phyloP scores from a whole-genome alignment of 2,329 filamentous ascomycete genomes.

The Trichoderma arundinaceum region DNA sequence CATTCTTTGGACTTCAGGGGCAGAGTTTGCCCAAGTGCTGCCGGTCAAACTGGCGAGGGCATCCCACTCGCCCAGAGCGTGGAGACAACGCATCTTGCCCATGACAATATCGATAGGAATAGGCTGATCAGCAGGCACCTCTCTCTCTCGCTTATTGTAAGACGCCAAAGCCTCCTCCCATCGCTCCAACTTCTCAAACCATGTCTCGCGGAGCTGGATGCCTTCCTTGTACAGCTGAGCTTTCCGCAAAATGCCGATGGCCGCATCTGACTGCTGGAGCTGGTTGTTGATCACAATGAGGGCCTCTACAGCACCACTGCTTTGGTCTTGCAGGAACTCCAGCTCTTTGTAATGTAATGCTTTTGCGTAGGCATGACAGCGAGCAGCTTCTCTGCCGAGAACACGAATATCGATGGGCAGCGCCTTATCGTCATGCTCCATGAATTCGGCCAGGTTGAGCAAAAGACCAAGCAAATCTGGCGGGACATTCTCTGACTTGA shows the following conservation, averaged over 20 bases:
- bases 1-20: conserved; percentile 82
- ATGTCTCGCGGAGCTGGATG: conserved; percentile 94
- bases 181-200: conserved; percentile 97
- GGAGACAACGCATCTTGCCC: conserved; percentile 99
- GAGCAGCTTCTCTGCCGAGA: conserved; percentile 90
- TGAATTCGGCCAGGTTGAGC: conserved; percentile 96
- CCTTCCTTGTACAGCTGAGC: conserved; percentile 92
- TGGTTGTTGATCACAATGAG: conserved; percentile 99
- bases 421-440: conserved; percentile 99
- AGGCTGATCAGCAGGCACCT: conserved; percentile 62
- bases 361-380: conserved; percentile 97
- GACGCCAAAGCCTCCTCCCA: conserved; percentile 97
- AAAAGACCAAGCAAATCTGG: conserved; percentile 93
- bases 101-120: conserved; percentile 92
- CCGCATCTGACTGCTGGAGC: conserved; percentile 96
- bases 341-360: conserved; percentile 98
- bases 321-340: conserved; percentile 97
- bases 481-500: conserved; percentile 93
- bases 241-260: conserved; percentile 95
- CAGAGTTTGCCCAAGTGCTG: conserved; percentile 91
- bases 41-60: conserved; percentile 85
- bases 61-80: conserved; percentile 98
- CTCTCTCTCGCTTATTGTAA: conserved; percentile 83
- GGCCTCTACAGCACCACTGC: conserved; percentile 91
- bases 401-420: conserved; percentile 96